Evolutionary conservation across 345 rosid genomes (phyloP).

Genomic region (Acer saccharum): DNA sequence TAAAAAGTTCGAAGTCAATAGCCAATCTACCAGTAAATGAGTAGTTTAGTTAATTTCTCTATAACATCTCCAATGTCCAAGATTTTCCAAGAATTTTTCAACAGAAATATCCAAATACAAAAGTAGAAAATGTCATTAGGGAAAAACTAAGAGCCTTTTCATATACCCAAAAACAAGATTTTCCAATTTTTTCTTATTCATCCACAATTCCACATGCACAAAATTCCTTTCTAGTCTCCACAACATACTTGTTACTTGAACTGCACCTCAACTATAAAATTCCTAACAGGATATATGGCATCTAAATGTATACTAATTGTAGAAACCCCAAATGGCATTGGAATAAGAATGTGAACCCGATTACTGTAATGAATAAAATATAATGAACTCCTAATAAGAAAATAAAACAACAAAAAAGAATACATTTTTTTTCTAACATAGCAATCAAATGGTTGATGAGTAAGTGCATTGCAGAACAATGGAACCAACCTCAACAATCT

Average conservation of each 20-base stretch:
- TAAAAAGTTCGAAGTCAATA: neutral
- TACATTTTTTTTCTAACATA: no score
- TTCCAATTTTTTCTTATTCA: neutral
- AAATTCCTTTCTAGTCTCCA: neutral
- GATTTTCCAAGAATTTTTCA: neutral
- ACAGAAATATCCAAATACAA: neutral
- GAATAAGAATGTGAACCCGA: neutral
- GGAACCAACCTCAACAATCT: slow-evolving; percentile 81
- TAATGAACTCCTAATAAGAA: neutral
- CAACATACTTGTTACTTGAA: no score
- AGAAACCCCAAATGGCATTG: no score
- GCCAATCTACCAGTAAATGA: neutral
- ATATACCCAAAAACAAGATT: neutral
- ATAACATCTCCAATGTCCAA: neutral
- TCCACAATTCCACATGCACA: neutral
- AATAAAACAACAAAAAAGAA: no score
- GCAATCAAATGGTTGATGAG: no score
- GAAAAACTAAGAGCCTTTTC: neutral
- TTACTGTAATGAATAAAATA: neutral
- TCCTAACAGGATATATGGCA: no score
- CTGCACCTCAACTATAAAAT: no score
- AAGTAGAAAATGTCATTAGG: neutral
- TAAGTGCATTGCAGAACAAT: no score
- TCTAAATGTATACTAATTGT: no score
- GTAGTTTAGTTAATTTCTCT: neutral